Evolutionary conservation across 192 early-diverging fungal genomes (phyloP).

Genomic region (Nowakowskiella sp.): DNA sequence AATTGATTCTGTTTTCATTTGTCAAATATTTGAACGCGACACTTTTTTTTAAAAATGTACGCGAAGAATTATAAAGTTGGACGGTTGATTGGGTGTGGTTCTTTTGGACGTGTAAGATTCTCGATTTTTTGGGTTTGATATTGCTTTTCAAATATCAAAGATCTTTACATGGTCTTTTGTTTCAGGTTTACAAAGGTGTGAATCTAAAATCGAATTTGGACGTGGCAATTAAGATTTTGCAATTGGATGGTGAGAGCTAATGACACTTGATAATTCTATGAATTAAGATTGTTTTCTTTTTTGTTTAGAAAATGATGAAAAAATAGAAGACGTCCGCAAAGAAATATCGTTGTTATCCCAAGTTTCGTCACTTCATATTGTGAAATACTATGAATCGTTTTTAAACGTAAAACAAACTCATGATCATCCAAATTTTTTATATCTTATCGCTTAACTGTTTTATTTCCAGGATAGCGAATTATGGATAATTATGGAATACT

Average conservation of each 20-base stretch:
- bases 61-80: no score
- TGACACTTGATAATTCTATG: neutral
- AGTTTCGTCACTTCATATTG: constrained; percentile 79
- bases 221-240: constrained; percentile 97
- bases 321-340: constrained; percentile 98
- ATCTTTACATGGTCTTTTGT: no score
- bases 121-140: no score
- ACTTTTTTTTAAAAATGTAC: no score
- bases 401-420: no score
- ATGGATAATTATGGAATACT: constrained; percentile 99
- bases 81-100: no score
- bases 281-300: neutral
- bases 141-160: no score
- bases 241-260: constrained; percentile 60
- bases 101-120: no score
- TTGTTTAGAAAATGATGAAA: constrained; percentile 74
- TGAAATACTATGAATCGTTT: constrained; percentile 86
- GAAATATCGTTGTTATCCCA: constrained; percentile 95
- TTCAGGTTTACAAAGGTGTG: constrained; percentile 49
- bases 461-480: constrained; percentile 73
- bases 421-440: no score
- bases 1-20: no score
- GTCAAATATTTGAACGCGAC: no score
- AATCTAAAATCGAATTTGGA: constrained; percentile 56
- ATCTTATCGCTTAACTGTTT: no score